Evolutionary conservation across 2,329 filamentous ascomycete species (phyloP).

Genomic region (Cladosporium sp.): DNA sequence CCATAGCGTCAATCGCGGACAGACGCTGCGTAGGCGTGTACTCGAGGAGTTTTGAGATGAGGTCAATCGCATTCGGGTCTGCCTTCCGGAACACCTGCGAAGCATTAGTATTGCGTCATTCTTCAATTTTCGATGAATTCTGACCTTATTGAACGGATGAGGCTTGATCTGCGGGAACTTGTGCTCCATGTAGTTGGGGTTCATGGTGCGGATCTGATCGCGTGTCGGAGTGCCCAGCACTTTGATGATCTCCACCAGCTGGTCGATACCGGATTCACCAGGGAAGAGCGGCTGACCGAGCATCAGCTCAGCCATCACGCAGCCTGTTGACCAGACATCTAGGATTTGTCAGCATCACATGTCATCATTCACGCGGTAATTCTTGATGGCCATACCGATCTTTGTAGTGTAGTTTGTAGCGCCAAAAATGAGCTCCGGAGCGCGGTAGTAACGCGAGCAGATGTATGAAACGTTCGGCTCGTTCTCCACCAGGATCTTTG

Average conservation of each 20-base stretch:
- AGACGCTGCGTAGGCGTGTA: constrained; percentile 96
- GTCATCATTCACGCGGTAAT: neutral
- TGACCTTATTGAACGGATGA: constrained; percentile 90
- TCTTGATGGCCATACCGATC: constrained; percentile 65
- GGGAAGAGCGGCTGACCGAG: constrained; percentile 96
- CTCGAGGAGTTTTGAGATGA: constrained; percentile 89
- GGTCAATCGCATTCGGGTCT: constrained; percentile 82
- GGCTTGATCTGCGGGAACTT: constrained; percentile 99
- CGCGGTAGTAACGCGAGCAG: constrained; percentile 97
- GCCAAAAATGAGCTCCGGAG: constrained; percentile 95
- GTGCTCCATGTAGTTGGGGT: constrained; percentile 99
- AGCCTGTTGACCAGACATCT: constrained; percentile 99
- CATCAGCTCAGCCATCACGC: constrained; percentile 99
- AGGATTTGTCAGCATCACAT: constrained; percentile 14
- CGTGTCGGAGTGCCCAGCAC: constrained; percentile 92
- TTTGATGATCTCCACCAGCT: constrained; percentile 99
- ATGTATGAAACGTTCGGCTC: constrained; percentile 99
- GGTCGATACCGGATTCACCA: constrained; percentile 96
- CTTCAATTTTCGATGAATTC: neutral
- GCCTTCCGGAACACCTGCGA: constrained; percentile 87
- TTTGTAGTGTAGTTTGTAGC: constrained; percentile 99
- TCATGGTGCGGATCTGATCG: constrained; percentile 99
- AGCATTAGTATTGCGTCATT: neutral
- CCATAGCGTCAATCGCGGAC: constrained; percentile 91
- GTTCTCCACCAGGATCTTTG: constrained; percentile 97